Base-by-base conservation (phyloP, 257 asterid genomes). In the Primulina tabacum region DNA sequence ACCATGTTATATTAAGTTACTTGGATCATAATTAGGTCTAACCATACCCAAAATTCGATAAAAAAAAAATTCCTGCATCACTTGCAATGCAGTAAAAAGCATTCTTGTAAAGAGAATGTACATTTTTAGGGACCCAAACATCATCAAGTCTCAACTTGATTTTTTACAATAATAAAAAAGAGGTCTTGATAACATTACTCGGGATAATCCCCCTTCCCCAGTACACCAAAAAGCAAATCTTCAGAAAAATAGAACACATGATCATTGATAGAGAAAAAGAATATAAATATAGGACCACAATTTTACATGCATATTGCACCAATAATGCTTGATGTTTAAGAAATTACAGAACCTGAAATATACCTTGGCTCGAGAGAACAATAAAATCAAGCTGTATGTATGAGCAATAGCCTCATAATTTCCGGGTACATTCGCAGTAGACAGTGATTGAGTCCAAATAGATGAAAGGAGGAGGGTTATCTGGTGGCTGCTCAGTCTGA, bases 391-490 rank as follows among this genome's bases (percentile, higher is more conserved):
- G 88, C 97, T 84, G 83, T 80, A 93, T 40, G 96, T 90, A 85
- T 90, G 94, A 73, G 98, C 95, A 77, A 93, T 93, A 70, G 98
- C 98, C 83, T 90, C 98, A 59, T 81, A 89, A 78, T 93, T 93
- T 81, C 86, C 95, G 18, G 98, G 98, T 82, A 78, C 79, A 74
- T 93, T 93, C 72, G 80, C 89, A 71, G 95, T 89, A 77, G 92
- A 87, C 72, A 85, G 71, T 30, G 95, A 85, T 65, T 93, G 97
- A 57, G 80, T 82, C 97, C 97, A 93, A 57, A 93, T 82, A 65
- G 98, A 90, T 64, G 97, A 90, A 74, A 93, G 87, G 79, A 93
- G 77, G 66, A 82, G 83, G 35, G 81, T 72, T 71, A 93, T 93
- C 80, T 93, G 98, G 85, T 89, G 97, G 84, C 90, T 90, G 85